phyloP scores from a whole-genome alignment of 2,329 filamentous ascomycete species.

The Stenocarpella maydis region DNA sequence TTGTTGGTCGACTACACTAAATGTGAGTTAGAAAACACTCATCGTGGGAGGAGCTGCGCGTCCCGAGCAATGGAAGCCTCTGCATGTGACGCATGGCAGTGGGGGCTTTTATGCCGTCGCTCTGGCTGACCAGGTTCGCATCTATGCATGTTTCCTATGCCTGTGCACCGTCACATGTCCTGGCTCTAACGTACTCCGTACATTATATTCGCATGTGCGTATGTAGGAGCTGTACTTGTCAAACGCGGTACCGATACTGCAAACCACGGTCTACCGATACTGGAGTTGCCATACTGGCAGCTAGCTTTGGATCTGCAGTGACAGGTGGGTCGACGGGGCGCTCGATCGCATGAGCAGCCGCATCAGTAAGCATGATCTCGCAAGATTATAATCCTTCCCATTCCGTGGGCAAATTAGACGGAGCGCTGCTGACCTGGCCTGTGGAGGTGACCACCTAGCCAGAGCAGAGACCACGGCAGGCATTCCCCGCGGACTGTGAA shows the following conservation, averaged over 20 bases:
- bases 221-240: neutral
- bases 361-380: neutral
- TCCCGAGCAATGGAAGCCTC: neutral
- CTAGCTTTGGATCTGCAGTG: neutral
- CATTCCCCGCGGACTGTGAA: neutral
- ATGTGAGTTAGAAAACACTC: too few relatives aligned
- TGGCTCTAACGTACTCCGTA: too few relatives aligned
- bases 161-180: neutral
- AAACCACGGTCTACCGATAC: neutral
- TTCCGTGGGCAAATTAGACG: neutral
- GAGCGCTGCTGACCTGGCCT: neutral
- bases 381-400: neutral
- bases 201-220: too few relatives aligned
- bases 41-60: neutral
- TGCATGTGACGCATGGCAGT: neutral
- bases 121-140: neutral
- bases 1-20: neutral
- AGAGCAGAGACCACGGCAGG: neutral
- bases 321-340: neutral
- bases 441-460: neutral
- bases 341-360: neutral
- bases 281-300: neutral
- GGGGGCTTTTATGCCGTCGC: neutral
- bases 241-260: neutral
- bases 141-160: neutral